Conservation (phyloP, 129 eudicot genomes). For the Flaveria linearis region DNA sequence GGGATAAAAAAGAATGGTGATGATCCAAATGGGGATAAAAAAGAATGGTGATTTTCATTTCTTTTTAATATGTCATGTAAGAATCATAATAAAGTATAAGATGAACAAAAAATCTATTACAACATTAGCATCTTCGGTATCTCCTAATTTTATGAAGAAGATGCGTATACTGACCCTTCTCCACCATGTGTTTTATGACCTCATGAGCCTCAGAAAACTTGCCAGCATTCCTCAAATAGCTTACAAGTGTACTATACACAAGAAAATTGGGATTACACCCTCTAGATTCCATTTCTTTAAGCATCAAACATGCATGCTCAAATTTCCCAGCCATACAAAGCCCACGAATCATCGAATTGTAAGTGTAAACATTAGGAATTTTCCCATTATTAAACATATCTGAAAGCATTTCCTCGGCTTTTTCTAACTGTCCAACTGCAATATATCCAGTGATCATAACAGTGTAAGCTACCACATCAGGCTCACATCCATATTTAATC, state of each 20-base stretch:
- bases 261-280: conserved; percentile 91
- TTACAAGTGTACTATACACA: conserved; percentile 83
- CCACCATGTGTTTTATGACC: conserved; percentile 63
- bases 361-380: conserved; percentile 86
- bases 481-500: conserved; percentile 59
- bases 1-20: conserved; percentile 16
- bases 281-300: conserved; percentile 83
- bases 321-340: conserved; percentile 71
- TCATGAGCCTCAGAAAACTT: conserved; percentile 69
- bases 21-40: conserved; percentile 2
- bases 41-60: conserved; percentile 31
- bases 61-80: conserved; percentile 21
- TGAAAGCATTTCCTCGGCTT: conserved; percentile 60
- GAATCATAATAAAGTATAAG: conserved; percentile 20
- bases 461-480: conserved; percentile 87
- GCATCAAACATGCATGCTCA: conserved; percentile 77
- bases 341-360: conserved; percentile 91
- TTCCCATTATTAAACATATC: conserved; percentile 71
- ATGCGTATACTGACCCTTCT: conserved; percentile 66
- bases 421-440: conserved; percentile 63
- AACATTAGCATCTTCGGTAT: conserved; percentile 59
- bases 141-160: conserved; percentile 51
- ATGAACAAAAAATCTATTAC: conserved; percentile 23
- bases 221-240: conserved; percentile 66
- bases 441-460: conserved; percentile 79